These are phyloP conservation scores for Endogone sp. DNA, from an alignment of 192 early-diverging fungal species.

Conservation along the genomic window DNA sequence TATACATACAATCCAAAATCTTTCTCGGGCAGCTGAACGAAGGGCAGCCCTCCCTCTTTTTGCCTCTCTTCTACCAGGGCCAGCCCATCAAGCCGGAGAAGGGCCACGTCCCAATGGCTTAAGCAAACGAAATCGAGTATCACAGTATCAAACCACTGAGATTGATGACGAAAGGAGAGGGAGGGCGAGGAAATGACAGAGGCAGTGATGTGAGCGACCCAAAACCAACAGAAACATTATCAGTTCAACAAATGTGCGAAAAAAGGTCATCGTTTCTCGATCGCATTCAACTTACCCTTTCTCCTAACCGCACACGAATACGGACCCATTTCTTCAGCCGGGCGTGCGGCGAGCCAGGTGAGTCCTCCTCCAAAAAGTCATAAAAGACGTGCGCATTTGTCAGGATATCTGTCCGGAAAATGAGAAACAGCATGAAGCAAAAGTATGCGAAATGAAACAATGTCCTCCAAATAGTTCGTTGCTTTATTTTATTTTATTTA, in stretches of 20 bases:
- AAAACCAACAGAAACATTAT: no score
- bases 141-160: slow-evolving; percentile 32
- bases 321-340: slow-evolving; percentile 9
- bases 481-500: no score
- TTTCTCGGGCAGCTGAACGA: not conserved
- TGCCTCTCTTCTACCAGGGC: not conserved
- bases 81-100: slow-evolving; percentile 31
- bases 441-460: no score
- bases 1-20: not conserved
- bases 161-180: not conserved
- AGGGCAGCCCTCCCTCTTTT: not conserved
- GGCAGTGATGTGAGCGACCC: not conserved
- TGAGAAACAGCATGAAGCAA: not conserved
- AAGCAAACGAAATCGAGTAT: slow-evolving; percentile 29
- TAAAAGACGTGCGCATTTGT: slow-evolving; percentile 36
- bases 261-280: no score
- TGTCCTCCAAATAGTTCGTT: no score
- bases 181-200: not conserved
- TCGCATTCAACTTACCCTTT: not conserved
- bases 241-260: no score
- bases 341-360: slow-evolving; percentile 23
- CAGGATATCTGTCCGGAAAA: slow-evolving; percentile 20
- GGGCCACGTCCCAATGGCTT: slow-evolving; percentile 34
- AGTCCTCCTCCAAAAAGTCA: slow-evolving; percentile 29
- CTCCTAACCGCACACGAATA: not conserved